phyloP scores from a whole-genome alignment of 768 basidiomycete genomes.

The Tylopilus rubrobrunneus region DNA sequence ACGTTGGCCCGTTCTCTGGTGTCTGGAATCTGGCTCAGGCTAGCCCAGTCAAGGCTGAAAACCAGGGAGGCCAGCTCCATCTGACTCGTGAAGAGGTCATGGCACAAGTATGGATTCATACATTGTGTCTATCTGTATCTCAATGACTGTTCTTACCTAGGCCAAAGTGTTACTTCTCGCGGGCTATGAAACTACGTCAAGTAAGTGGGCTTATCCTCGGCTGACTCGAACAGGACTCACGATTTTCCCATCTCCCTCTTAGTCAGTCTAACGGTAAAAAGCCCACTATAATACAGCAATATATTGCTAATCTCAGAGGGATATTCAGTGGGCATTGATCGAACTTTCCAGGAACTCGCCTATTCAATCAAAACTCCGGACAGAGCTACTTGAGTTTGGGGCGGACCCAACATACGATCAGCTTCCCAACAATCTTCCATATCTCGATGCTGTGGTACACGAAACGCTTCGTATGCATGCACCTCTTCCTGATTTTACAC shows the following conservation, averaged over 20 bases:
- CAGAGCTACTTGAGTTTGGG: constrained; percentile 44
- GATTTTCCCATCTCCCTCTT: not conserved
- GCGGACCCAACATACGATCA: constrained; percentile 54
- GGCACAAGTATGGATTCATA: constrained; percentile 23
- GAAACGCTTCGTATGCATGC: constrained; percentile 46
- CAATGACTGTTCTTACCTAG: constrained; percentile 5
- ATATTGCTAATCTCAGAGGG: not conserved
- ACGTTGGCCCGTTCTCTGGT: not conserved
- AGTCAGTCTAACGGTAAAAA: constrained; percentile 14
- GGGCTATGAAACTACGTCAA: constrained; percentile 41
- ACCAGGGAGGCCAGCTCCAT: constrained; percentile 22
- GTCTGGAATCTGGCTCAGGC: not conserved
- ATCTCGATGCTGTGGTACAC: constrained; percentile 50
- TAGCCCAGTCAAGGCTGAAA: constrained; percentile 36
- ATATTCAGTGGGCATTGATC: constrained; percentile 47
- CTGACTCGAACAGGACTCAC: not conserved
- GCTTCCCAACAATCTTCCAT: constrained; percentile 46
- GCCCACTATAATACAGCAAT: not conserved
- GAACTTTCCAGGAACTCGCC: constrained; percentile 46
- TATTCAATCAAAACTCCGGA: constrained; percentile 45
- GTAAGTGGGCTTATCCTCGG: constrained; percentile 12
- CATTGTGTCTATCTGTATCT: not conserved
- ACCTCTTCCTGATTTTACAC: constrained; percentile 27
- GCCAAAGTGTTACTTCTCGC: constrained; percentile 37
- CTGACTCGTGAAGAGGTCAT: constrained; percentile 41